These are phyloP conservation scores for Mucuna pruriens DNA, from an alignment of 306 rosid genomes.

Conservation along the genomic window DNA sequence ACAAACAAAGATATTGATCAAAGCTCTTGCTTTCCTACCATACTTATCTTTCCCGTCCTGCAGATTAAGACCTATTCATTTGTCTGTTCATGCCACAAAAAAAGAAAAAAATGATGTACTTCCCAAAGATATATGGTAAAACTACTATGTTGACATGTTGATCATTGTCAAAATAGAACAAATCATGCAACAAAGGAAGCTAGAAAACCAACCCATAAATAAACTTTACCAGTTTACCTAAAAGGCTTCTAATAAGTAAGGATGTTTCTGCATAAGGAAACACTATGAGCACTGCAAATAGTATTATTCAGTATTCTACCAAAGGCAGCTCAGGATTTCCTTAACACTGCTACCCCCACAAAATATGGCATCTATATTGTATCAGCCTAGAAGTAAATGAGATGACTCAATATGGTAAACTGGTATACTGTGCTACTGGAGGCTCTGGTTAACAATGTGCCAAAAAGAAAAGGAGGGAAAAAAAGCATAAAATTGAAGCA, in stretches of 20 bases:
- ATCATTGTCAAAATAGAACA: neutral
- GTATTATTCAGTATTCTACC: neutral
- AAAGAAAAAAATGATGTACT: neutral
- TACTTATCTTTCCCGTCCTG: neutral
- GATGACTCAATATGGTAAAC: neutral
- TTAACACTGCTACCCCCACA: neutral
- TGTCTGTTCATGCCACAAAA: neutral
- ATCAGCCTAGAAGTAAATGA: neutral
- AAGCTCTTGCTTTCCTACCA: constrained; percentile 7
- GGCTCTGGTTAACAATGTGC: neutral
- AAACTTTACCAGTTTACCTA: neutral
- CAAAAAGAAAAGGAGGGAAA: neutral
- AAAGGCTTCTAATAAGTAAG: constrained; percentile 17
- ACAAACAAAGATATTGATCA: neutral
- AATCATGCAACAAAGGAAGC: neutral
- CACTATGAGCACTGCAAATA: constrained; percentile 8
- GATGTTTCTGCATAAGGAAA: constrained; percentile 10
- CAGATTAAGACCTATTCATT: neutral
- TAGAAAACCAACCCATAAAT: constrained; percentile 15
- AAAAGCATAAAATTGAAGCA: constrained; percentile 1
- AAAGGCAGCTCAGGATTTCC: constrained; percentile 17
- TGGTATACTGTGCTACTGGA: neutral
- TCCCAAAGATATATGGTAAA: constrained; percentile 18
- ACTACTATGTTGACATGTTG: neutral
- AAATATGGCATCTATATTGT: neutral